Evolutionary conservation across 163 green algal genomes (phyloP), one percentile per base, ranked within the genome.

Genomic region (Chlamydomonas reinhardtii): DNA sequence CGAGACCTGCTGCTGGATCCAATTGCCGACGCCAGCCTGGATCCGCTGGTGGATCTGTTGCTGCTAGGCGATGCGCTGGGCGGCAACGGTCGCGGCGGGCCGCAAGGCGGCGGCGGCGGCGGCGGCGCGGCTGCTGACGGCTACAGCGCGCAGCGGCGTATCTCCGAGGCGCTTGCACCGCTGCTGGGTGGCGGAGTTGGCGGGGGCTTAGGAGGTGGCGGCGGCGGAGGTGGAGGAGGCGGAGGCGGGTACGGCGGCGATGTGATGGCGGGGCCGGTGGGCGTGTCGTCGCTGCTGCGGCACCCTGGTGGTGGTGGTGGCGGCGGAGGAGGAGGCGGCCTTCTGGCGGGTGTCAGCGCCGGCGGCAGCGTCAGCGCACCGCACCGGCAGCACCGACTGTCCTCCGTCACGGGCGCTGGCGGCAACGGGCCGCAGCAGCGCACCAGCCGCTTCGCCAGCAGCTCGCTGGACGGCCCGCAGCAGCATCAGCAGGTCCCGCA

Each of bases 1-100:
- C 65, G 78, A 6, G 78, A 85, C n/a, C 78, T 85, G 48, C 66
- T 85, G 24, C 25, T 85, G 77, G 77, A 84, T 69, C 31, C 77
- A 37, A 3, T 34, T 19, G 19, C 11, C 1, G 77, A 76, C 25
- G 2, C 31, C 43, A 19, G 65, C 20, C 43, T 84, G 77, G 77
- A 84, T 76, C 65, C 65, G 22, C 65, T 84, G n/a, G 8, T 84
- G 43, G 77, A 84, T 69, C n/a, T 84, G 43, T 31, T 84, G 65
- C 34, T 74, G 34, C 34, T 31, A 22, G 69, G 69, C 34, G 69
- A 74, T 22, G 62, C 27, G 27, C 76, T 84, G 37, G 32, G 70
- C 70, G 70, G 35, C 35, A 24, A 24, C 37, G 56, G 52, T 19
- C 39, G 73, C 15, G 54, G 56, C 31, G 74, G 16, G 31, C 64